A percentile compares a stretch with the other conserved stretches of the same genome.
These are phyloP conservation scores for Lichtheimia hyalospora DNA, from an alignment of 371 early-diverging fungal species.

Conservation along the genomic window DNA sequence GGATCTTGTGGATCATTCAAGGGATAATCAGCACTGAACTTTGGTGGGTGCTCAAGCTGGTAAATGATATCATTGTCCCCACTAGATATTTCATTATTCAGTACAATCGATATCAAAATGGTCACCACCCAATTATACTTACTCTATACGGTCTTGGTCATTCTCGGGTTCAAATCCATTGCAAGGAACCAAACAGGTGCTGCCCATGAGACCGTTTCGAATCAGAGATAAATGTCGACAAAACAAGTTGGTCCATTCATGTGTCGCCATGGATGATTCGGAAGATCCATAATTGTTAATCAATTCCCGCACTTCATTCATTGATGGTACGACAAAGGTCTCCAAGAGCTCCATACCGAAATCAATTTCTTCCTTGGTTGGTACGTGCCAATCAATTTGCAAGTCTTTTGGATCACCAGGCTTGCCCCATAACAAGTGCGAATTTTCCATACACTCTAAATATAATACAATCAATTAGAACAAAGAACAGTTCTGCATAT, in stretches of 20 bases:
- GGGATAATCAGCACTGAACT: constrained; percentile 60
- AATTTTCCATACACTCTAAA: constrained; percentile 49
- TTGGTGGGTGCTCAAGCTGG: constrained; percentile 13
- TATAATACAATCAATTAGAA: neutral
- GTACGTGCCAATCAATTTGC: constrained; percentile 76
- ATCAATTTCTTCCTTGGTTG: constrained; percentile 63
- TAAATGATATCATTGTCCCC: neutral
- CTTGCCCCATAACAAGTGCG: constrained; percentile 80
- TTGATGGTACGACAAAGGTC: constrained; percentile 45
- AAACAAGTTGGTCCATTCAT: constrained; percentile 54
- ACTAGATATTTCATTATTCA: neutral
- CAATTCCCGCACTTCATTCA: constrained; percentile 46
- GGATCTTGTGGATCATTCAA: constrained; percentile 55
- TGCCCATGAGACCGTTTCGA: constrained; percentile 56
- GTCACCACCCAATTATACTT: no score
- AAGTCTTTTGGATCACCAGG: constrained; percentile 54
- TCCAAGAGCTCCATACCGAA: constrained; percentile 68
- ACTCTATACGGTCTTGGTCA: neutral
- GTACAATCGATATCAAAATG: neutral
- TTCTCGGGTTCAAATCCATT: neutral
- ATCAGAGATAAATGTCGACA: constrained; percentile 61
- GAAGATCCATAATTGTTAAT: constrained; percentile 26
- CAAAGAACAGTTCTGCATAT: neutral
- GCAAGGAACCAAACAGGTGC: constrained; percentile 35
- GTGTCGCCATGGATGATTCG: constrained; percentile 20